Evolutionary conservation across 768 basidiomycete species (phyloP).

Genomic region (Terana coerulea): DNA sequence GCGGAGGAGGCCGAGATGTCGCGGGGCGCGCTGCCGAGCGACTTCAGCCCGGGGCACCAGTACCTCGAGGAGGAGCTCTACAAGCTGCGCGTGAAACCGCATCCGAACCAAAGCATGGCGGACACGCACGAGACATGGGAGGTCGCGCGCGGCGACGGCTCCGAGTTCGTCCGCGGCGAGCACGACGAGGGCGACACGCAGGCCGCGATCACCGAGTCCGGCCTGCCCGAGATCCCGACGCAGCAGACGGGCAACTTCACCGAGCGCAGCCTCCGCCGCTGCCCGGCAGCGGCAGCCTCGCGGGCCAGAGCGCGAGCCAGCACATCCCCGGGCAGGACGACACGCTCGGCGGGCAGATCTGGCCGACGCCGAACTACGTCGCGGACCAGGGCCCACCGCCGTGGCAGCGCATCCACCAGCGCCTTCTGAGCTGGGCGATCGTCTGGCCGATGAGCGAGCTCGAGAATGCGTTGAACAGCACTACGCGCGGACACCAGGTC

Average conservation of each 20-base stretch:
- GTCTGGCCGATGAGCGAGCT: slow-evolving; percentile 82
- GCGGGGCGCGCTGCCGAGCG: slow-evolving; percentile 30
- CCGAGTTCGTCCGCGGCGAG: no score
- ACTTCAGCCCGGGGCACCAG: slow-evolving; percentile 70
- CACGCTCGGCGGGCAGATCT: slow-evolving; percentile 40
- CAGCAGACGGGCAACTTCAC: slow-evolving; percentile 44
- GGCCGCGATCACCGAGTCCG: slow-evolving; percentile 54
- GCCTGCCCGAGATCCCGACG: slow-evolving; percentile 72
- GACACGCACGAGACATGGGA: slow-evolving; percentile 86
- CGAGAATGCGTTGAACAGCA: slow-evolving; percentile 76
- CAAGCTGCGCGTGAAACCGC: slow-evolving; percentile 64
- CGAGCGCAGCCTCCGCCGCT: slow-evolving; percentile 42
- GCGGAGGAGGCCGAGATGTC: slow-evolving; percentile 13
- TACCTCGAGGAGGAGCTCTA: slow-evolving; percentile 81
- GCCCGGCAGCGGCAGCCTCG: slow-evolving; percentile 28
- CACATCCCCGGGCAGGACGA: slow-evolving; percentile 4
- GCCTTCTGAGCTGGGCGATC: slow-evolving; percentile 80
- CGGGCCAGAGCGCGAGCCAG: background rate
- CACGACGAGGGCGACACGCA: slow-evolving; percentile 44
- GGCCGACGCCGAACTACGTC: slow-evolving; percentile 43
- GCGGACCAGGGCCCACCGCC: slow-evolving; percentile 50
- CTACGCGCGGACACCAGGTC: slow-evolving; percentile 81
- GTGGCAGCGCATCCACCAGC: slow-evolving; percentile 83
- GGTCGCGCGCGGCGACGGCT: slow-evolving; percentile 59
- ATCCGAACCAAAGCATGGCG: slow-evolving; percentile 55